phyloP scores from a whole-genome alignment of 768 basidiomycete genomes.

The Russula brevipes region DNA sequence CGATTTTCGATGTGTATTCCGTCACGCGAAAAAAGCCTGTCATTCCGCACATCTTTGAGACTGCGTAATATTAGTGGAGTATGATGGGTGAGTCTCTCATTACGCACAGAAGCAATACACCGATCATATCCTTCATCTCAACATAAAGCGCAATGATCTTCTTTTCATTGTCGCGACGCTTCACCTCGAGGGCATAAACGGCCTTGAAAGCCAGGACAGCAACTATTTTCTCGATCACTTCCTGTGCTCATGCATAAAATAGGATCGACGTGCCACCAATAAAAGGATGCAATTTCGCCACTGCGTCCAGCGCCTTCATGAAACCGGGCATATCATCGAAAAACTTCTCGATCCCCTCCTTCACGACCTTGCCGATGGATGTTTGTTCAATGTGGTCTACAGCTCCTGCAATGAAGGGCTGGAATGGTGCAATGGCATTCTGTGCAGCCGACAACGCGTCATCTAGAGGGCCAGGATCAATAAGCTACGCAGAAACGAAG shows the following conservation, averaged over 20 bases:
- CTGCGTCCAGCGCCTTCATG: constrained; percentile 30
- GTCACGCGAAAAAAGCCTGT: constrained; percentile 30
- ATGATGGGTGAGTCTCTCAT: neutral
- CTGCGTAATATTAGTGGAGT: constrained; percentile 22
- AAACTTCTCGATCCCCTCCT: constrained; percentile 27
- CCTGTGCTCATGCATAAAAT: neutral
- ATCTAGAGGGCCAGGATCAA: neutral
- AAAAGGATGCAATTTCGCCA: constrained; percentile 31
- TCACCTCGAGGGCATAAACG: constrained; percentile 44
- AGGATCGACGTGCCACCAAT: constrained; percentile 25
- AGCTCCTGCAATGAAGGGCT: neutral
- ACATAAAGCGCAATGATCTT: constrained; percentile 44
- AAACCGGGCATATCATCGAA: constrained; percentile 7
- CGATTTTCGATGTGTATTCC: constrained; percentile 36
- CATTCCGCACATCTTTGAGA: constrained; percentile 32
- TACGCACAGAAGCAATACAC: constrained; percentile 16
- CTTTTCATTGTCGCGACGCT: constrained; percentile 46
- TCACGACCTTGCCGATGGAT: constrained; percentile 3
- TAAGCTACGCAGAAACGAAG: neutral
- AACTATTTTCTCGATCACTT: constrained; percentile 28
- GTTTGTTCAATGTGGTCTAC: constrained; percentile 1
- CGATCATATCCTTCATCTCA: constrained; percentile 44
- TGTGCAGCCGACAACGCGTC: neutral
- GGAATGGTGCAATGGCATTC: neutral
- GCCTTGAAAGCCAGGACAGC: constrained; percentile 47